These are phyloP conservation scores for Podosphaera xanthii DNA, from an alignment of 2,329 filamentous ascomycete species.

Conservation along the genomic window DNA sequence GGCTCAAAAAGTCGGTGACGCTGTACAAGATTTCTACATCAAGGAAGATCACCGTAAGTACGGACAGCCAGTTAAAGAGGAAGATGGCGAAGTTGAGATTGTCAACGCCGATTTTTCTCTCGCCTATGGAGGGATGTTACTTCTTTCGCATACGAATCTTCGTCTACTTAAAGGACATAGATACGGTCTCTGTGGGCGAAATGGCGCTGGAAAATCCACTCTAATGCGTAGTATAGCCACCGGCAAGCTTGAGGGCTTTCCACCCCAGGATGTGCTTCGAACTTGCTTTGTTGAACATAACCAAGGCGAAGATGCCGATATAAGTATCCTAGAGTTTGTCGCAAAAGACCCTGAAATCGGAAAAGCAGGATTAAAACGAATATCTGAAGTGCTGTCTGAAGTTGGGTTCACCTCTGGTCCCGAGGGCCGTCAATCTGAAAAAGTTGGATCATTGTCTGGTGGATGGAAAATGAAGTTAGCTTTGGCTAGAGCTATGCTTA, in stretches of 20 bases:
- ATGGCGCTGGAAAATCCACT: constrained; percentile 96
- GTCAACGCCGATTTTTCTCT: constrained; percentile 96
- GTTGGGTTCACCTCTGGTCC: constrained; percentile 86
- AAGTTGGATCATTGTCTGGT: constrained; percentile 83
- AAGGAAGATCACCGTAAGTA: constrained; percentile 74
- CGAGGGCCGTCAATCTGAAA: constrained; percentile 68
- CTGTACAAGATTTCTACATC: constrained; percentile 55
- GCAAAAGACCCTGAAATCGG: constrained; percentile 72
- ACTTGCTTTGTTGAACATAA: constrained; percentile 99
- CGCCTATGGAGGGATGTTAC: constrained; percentile 90
- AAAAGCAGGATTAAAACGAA: constrained; percentile 55
- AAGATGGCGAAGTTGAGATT: constrained; percentile 84
- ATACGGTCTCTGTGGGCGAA: constrained; percentile 90
- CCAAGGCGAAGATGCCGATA: constrained; percentile 90
- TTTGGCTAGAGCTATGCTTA: constrained; percentile 84
- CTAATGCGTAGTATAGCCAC: constrained; percentile 91
- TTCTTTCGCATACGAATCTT: constrained; percentile 88
- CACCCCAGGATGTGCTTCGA: constrained; percentile 70
- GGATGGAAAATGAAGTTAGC: constrained; percentile 99
- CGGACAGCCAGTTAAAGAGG: constrained; percentile 63
- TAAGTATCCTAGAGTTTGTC: constrained; percentile 87
- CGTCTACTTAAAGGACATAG: constrained; percentile 87
- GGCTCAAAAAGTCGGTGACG: constrained; percentile 40
- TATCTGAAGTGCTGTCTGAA: constrained; percentile 63
- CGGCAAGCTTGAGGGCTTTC: constrained; percentile 93